A percentile compares a stretch with the other conserved stretches of the same genome.
Evolutionary conservation across 495 filamentous ascomycete species (phyloP).

Genomic region (Talaromyces borbonicus): DNA sequence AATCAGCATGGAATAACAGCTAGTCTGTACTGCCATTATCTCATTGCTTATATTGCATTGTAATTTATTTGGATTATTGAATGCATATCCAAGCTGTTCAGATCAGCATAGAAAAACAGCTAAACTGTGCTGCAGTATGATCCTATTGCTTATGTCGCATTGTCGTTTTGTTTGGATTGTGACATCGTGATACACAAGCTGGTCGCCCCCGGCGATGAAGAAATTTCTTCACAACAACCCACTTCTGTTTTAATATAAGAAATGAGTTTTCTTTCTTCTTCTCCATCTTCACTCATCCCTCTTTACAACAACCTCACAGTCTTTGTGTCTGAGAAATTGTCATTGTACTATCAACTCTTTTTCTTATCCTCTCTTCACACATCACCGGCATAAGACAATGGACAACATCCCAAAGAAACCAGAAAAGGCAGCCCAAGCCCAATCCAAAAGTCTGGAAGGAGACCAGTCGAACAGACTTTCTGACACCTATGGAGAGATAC

Average conservation of each 20-base stretch:
- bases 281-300: not conserved
- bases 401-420: not conserved
- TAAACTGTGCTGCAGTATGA: no score
- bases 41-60: no score
- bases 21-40: no score
- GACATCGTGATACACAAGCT: not conserved
- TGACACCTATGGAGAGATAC: not conserved
- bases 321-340: not conserved
- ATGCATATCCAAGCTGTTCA: no score
- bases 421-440: not conserved
- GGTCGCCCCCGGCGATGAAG: conserved; percentile 3
- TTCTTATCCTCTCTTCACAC: not conserved
- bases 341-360: not conserved
- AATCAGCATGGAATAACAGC: no score
- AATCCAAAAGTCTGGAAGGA: not conserved
- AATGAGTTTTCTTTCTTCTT: conserved; percentile 3
- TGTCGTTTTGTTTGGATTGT: not conserved
- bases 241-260: not conserved
- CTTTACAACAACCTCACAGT: not conserved
- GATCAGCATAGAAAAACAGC: no score
- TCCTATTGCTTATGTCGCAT: no score
- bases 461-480: not conserved
- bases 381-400: not conserved
- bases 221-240: not conserved
- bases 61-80: no score